These are phyloP conservation scores for Rhizopus arrhizus DNA, from an alignment of 371 early-diverging fungal genomes.

Conservation along the genomic window DNA sequence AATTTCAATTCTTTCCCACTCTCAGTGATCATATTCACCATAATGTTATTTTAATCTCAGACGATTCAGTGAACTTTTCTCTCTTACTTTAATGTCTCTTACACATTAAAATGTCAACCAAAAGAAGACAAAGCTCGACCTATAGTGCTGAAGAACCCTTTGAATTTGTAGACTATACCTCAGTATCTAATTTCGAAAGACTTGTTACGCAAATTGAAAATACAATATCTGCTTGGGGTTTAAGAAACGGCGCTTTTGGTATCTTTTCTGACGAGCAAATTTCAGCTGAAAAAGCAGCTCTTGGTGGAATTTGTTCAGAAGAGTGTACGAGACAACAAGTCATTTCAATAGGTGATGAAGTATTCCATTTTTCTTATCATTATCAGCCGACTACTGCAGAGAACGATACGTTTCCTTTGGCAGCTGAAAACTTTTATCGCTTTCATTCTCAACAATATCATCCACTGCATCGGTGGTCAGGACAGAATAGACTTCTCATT, in stretches of 20 bases:
- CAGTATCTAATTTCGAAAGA: conserved; percentile 67
- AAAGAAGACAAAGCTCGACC: conserved; percentile 25
- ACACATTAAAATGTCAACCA: conserved; percentile 8
- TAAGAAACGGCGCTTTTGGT: conserved; percentile 54
- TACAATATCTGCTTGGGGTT: conserved; percentile 55
- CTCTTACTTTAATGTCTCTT: not conserved
- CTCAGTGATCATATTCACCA: too few relatives aligned
- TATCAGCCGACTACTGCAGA: conserved; percentile 39
- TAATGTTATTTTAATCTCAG: not conserved
- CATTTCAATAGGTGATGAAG: conserved; percentile 44
- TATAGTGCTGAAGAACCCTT: conserved; percentile 41
- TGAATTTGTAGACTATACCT: conserved; percentile 76
- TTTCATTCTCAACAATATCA: conserved; percentile 40
- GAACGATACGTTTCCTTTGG: conserved; percentile 17
- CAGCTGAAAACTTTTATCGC: conserved; percentile 28
- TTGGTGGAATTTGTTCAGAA: conserved; percentile 13
- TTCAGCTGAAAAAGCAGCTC: conserved; percentile 22
- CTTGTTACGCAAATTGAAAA: conserved; percentile 62
- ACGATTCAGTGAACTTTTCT: not conserved
- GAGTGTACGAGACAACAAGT: conserved; percentile 38
- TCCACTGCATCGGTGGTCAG: conserved; percentile 69
- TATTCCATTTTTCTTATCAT: conserved; percentile 49
- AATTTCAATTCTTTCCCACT: too few relatives aligned
- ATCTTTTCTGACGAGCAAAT: conserved; percentile 45
- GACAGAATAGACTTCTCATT: conserved; percentile 50